Evolutionary conservation across 192 early-diverging fungal genomes (phyloP).

Genomic region (Glomus cerebriforme): DNA sequence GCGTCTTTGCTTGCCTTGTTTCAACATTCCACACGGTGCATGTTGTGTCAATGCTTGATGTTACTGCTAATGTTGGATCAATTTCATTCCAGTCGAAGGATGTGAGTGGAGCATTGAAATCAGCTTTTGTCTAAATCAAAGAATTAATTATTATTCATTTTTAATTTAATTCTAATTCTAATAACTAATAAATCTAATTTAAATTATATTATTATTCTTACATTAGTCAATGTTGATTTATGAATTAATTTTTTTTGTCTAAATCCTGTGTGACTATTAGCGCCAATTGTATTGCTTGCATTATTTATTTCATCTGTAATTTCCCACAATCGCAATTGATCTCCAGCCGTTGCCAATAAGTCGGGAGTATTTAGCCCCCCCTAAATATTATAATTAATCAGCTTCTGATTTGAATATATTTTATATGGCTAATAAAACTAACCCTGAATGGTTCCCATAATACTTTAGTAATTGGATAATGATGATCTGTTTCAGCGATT

Average conservation of each 20-base stretch:
- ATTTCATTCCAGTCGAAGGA: conserved; percentile 97
- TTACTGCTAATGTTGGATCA: conserved; percentile 83
- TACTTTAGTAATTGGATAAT: conserved; percentile 91
- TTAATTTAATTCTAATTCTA: no score
- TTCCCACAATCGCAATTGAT: conserved; percentile 90
- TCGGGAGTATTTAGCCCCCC: conserved; percentile 53
- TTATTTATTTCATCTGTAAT: conserved; percentile 54
- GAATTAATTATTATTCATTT: background rate
- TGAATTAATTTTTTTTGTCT: conserved; percentile 45
- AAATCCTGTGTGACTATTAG: conserved; percentile 27
- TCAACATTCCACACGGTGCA: conserved; percentile 99
- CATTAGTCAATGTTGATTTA: conserved; percentile 61
- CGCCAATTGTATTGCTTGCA: conserved; percentile 46
- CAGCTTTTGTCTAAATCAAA: conserved; percentile 56
- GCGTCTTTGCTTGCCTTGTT: conserved; percentile 96
- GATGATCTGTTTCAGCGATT: conserved; percentile 74
- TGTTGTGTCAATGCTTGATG: conserved; percentile 97
- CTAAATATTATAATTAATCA: conserved; percentile 28
- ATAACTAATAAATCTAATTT: background rate
- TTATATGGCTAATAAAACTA: conserved; percentile 4
- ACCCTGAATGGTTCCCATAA: conserved; percentile 82
- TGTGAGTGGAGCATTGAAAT: conserved; percentile 88
- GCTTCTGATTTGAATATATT: background rate
- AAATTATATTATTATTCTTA: conserved; percentile 35
- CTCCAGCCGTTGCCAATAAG: conserved; percentile 86